A percentile compares a stretch with the other conserved stretches of the same genome.
Evolutionary conservation across 495 filamentous ascomycete genomes (phyloP).

Genomic region (Cenococcum geophilum): DNA sequence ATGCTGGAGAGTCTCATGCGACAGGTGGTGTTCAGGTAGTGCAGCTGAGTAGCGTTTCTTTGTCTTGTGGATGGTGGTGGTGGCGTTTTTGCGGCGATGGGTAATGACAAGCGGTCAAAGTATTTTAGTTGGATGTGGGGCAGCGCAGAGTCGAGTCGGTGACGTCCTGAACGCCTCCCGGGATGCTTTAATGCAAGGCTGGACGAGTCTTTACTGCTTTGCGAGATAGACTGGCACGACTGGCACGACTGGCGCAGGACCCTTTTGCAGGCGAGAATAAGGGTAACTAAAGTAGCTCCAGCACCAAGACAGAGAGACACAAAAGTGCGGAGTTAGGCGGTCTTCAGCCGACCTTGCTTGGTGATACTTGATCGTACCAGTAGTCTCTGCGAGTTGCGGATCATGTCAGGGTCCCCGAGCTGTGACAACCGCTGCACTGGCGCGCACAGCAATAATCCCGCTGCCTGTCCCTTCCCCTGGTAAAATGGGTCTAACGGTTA

Average conservation of each 20-base stretch:
- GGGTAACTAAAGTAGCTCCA: too few relatives aligned
- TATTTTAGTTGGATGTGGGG: neutral
- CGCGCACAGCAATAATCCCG: too few relatives aligned
- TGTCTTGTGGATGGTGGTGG: neutral
- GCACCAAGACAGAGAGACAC: too few relatives aligned
- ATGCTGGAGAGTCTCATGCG: slow-evolving; percentile 4
- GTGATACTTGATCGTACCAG: neutral
- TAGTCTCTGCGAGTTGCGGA: neutral
- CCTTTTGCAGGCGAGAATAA: too few relatives aligned
- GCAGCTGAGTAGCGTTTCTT: neutral
- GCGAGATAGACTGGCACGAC: too few relatives aligned
- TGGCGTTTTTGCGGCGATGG: neutral
- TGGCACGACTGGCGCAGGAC: too few relatives aligned
- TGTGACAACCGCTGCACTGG: too few relatives aligned
- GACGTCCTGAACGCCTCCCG: neutral
- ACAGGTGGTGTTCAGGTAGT: neutral
- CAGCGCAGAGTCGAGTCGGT: neutral
- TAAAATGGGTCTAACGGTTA: too few relatives aligned
- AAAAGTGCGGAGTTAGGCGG: neutral
- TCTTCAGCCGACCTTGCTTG: neutral
- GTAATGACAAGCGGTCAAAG: neutral
- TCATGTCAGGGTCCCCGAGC: too few relatives aligned
- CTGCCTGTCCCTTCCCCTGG: too few relatives aligned
- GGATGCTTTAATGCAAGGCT: neutral
- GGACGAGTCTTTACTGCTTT: too few relatives aligned